These are phyloP conservation scores for Populus trichocarpa DNA, from an alignment of 441 rosid species.

Conservation along the genomic window DNA sequence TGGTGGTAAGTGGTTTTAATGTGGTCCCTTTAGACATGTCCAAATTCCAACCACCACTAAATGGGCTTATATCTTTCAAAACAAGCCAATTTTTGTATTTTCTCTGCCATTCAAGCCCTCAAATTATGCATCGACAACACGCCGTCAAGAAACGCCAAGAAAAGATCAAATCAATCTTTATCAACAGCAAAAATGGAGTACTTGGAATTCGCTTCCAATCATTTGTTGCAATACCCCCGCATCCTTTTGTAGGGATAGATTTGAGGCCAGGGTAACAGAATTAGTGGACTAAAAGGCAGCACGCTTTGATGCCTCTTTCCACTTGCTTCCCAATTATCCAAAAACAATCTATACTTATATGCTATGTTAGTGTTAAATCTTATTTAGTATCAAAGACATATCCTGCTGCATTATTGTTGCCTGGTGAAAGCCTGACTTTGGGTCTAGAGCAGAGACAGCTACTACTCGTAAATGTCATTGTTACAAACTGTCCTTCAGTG, in stretches of 20 bases:
- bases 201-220: slow-evolving; percentile 28
- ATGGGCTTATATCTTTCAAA: slow-evolving; percentile 11
- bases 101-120: slow-evolving; percentile 9
- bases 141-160: slow-evolving; percentile 18
- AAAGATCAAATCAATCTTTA: slow-evolving; percentile 33
- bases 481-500: background rate
- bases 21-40: slow-evolving; percentile 35
- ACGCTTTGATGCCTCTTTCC: slow-evolving; percentile 18
- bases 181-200: slow-evolving; percentile 8
- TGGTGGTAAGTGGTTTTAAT: background rate
- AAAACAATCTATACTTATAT: background rate
- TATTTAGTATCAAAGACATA: background rate
- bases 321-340: slow-evolving; percentile 7
- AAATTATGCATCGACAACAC: slow-evolving; percentile 1
- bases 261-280: background rate
- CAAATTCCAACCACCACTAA: slow-evolving; percentile 28
- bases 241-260: slow-evolving; percentile 1
- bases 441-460: background rate
- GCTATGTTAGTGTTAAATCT: background rate
- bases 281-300: slow-evolving; percentile 24
- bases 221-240: slow-evolving; percentile 14
- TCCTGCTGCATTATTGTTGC: background rate
- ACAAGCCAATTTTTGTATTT: slow-evolving; percentile 29
- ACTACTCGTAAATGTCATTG: background rate
- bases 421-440: background rate